Evolutionary conservation across 2,329 filamentous ascomycete species (phyloP).

Genomic region (Fusarium pseudocircinatum): DNA sequence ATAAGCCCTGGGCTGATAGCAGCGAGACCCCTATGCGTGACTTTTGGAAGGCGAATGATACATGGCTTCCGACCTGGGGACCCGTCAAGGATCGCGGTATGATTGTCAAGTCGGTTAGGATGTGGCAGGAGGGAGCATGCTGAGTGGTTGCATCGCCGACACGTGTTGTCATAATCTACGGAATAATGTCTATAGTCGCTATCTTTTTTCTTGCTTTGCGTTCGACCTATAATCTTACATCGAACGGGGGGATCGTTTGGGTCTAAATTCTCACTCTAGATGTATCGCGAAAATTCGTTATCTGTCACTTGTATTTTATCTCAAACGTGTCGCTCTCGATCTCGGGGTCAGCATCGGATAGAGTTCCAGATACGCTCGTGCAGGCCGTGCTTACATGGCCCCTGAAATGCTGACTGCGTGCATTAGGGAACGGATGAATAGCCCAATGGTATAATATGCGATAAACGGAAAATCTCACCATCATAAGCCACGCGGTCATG

Average conservation of each 20-base stretch:
- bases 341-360: neutral
- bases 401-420: neutral
- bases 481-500: neutral
- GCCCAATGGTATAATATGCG: neutral
- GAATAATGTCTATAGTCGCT: neutral
- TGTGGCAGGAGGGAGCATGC: slow-evolving; percentile 54
- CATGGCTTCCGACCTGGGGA: slow-evolving; percentile 55
- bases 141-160: slow-evolving; percentile 3
- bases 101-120: slow-evolving; percentile 56
- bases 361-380: slow-evolving; percentile 3
- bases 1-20: slow-evolving; percentile 57
- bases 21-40: slow-evolving; percentile 50
- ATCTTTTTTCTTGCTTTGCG: neutral
- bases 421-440: neutral
- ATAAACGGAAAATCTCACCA: neutral
- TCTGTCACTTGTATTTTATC: neutral
- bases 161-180: neutral
- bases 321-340: neutral
- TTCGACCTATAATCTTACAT: neutral
- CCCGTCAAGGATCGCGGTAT: slow-evolving; percentile 48
- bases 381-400: neutral
- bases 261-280: slow-evolving; percentile 6
- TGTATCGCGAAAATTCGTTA: neutral
- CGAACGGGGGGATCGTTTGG: neutral
- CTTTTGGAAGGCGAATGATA: slow-evolving; percentile 52